These are phyloP conservation scores for Penicillium lividum DNA, from an alignment of 495 filamentous ascomycete species.

Conservation along the genomic window DNA sequence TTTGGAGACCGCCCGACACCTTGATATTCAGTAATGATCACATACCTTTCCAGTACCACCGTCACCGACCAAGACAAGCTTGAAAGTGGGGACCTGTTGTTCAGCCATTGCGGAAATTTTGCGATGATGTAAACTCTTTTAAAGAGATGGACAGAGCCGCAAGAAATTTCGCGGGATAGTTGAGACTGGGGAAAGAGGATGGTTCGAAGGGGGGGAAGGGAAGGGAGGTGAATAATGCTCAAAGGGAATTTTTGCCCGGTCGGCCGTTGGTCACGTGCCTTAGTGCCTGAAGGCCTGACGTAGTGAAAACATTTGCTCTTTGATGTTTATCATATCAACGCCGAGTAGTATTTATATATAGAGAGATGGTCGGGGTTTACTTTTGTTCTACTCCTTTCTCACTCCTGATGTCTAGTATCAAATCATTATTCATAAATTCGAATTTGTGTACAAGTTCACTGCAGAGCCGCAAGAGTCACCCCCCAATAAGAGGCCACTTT, in stretches of 20 bases:
- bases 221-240: slow-evolving; percentile 31
- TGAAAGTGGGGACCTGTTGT: slow-evolving; percentile 76
- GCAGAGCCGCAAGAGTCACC: slow-evolving; percentile 1
- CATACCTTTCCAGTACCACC: slow-evolving; percentile 99
- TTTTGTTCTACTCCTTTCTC: not conserved
- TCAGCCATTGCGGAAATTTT: slow-evolving; percentile 60
- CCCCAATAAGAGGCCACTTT: not conserved
- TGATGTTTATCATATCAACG: not conserved
- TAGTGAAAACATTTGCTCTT: slow-evolving; percentile 13
- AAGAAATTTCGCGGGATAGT: slow-evolving; percentile 4
- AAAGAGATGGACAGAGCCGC: not conserved
- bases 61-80: slow-evolving; percentile 99
- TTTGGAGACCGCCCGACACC: slow-evolving; percentile 4
- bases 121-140: slow-evolving; percentile 18
- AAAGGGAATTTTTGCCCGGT: slow-evolving; percentile 52
- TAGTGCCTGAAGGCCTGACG: slow-evolving; percentile 34
- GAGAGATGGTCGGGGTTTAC: too few relatives aligned
- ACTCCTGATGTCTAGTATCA: not conserved
- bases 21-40: slow-evolving; percentile 9
- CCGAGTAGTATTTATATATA: not conserved
- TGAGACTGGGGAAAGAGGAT: slow-evolving; percentile 15
- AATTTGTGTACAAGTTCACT: not conserved
- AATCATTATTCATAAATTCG: slow-evolving; percentile 12
- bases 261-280: slow-evolving; percentile 40
- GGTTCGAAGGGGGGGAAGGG: slow-evolving; percentile 15